phyloP scores from a whole-genome alignment of 352 stramenopile genomes.

The Phytophthora aleatoria region DNA sequence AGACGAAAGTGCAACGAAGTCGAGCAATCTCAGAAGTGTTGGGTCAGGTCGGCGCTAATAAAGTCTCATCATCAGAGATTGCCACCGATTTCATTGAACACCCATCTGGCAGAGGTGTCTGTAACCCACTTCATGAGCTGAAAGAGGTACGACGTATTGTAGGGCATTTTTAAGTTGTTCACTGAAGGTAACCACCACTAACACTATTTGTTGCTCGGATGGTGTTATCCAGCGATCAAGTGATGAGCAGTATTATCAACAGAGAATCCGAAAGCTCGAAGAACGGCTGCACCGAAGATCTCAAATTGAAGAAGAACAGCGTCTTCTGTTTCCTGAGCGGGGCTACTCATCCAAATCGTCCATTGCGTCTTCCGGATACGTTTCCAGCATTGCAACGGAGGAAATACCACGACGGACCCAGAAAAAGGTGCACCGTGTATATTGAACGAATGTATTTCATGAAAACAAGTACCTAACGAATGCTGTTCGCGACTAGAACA shows the following conservation, averaged over 20 bases:
- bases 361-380: slow-evolving; percentile 14
- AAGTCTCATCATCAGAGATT: slow-evolving; percentile 5
- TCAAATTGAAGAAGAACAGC: slow-evolving; percentile 39
- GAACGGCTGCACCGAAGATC: slow-evolving; percentile 28
- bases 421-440: slow-evolving; percentile 18
- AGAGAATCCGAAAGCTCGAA: slow-evolving; percentile 37
- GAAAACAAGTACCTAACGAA: neutral
- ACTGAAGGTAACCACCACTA: neutral
- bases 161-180: neutral
- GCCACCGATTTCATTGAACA: neutral
- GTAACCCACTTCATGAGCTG: neutral
- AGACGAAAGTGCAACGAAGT: slow-evolving; percentile 34
- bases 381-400: slow-evolving; percentile 14
- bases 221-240: slow-evolving; percentile 10
- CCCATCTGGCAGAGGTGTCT: neutral
- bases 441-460: neutral
- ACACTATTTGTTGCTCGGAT: neutral
- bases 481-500: slow-evolving; percentile 12
- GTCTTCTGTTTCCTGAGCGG: slow-evolving; percentile 24
- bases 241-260: slow-evolving; percentile 30
- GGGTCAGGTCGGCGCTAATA: neutral
- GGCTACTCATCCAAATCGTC: slow-evolving; percentile 19
- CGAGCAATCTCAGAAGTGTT: slow-evolving; percentile 30
- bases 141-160: slow-evolving; percentile 9
- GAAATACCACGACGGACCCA: slow-evolving; percentile 8